Conservation (phyloP, 768 basidiomycete species). For the Suillus occidentalis region DNA sequence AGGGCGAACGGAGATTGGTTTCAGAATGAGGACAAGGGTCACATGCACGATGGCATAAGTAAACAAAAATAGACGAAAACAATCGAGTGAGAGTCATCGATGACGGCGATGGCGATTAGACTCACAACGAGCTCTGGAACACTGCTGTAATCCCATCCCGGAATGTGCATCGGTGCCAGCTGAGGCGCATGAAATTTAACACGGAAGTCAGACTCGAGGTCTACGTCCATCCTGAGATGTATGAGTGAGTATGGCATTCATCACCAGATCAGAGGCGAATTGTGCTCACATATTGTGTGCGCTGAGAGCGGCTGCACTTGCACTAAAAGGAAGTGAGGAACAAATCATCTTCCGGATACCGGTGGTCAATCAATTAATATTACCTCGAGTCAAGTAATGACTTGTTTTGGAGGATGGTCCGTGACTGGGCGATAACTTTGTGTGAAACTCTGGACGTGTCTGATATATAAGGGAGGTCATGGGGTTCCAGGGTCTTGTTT, state of each 20-base stretch:
- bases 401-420: slow-evolving; percentile 6
- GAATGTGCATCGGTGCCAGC: slow-evolving; percentile 28
- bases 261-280: not conserved
- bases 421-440: slow-evolving; percentile 6
- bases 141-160: slow-evolving; percentile 29
- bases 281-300: slow-evolving; percentile 8
- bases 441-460: not conserved
- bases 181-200: slow-evolving; percentile 31
- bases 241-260: not conserved
- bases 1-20: slow-evolving; percentile 2
- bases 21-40: slow-evolving; percentile 1
- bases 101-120: slow-evolving; percentile 5
- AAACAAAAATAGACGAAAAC: not conserved
- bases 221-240: slow-evolving; percentile 18
- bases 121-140: slow-evolving; percentile 29
- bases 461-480: slow-evolving; percentile 3
- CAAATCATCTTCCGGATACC: not conserved
- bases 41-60: not conserved
- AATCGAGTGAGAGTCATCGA: not conserved
- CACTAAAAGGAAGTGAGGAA: not conserved
- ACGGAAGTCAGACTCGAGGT: slow-evolving; percentile 16
- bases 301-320: not conserved
- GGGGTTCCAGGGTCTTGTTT: slow-evolving; percentile 4
- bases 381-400: not conserved
- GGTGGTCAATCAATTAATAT: slow-evolving; percentile 5